Conservation (phyloP, 768 basidiomycete species). For the Tylopilus subfusipes region DNA sequence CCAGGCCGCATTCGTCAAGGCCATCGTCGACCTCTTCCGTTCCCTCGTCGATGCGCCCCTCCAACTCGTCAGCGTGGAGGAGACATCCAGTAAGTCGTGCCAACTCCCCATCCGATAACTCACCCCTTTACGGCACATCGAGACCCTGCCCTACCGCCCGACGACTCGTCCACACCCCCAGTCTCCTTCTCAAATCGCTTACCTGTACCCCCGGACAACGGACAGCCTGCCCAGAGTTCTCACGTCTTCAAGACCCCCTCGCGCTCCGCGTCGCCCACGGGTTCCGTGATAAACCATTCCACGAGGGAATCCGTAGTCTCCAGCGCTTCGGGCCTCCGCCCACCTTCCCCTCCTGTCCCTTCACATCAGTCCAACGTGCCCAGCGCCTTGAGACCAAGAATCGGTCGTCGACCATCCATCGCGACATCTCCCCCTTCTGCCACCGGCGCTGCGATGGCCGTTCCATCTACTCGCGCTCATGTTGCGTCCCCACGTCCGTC, state of each 20-base stretch:
- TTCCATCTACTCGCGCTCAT: slow-evolving; percentile 25
- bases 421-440: slow-evolving; percentile 35
- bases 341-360: slow-evolving; percentile 21
- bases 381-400: slow-evolving; percentile 34
- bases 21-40: slow-evolving; percentile 61
- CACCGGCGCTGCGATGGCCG: slow-evolving; percentile 16
- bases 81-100: slow-evolving; percentile 35
- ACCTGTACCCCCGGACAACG: slow-evolving; percentile 15
- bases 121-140: slow-evolving; percentile 17
- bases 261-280: slow-evolving; percentile 41
- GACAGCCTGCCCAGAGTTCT: slow-evolving; percentile 23
- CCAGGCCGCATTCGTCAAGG: slow-evolving; percentile 67
- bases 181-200: slow-evolving; percentile 5
- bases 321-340: slow-evolving; percentile 15
- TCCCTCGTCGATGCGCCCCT: slow-evolving; percentile 45
- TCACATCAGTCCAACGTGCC: slow-evolving; percentile 26
- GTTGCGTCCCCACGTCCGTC: slow-evolving; percentile 24
- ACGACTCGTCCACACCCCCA: not conserved
- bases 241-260: slow-evolving; percentile 29
- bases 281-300: slow-evolving; percentile 24
- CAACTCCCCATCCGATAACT: not conserved
- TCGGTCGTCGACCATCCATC: slow-evolving; percentile 44
- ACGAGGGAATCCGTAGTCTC: slow-evolving; percentile 24
- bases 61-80: slow-evolving; percentile 57
- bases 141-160: slow-evolving; percentile 1